These are phyloP conservation scores for Nicotiana tomentosiformis DNA, from an alignment of 257 asterid species.

Conservation along the genomic window DNA sequence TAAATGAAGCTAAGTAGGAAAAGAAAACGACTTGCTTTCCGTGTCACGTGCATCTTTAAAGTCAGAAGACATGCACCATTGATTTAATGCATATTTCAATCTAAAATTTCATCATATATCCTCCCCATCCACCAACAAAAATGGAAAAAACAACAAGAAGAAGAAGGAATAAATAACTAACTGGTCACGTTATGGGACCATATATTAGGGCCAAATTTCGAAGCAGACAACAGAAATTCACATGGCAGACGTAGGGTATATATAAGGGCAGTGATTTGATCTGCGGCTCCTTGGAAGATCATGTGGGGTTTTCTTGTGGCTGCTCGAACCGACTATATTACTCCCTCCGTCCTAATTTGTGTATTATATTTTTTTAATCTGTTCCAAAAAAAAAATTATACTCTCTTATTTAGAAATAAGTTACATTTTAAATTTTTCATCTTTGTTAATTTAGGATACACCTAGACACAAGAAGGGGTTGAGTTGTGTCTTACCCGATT, in stretches of 20 bases:
- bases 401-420: no score
- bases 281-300: neutral
- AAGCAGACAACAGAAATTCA: conserved; percentile 1
- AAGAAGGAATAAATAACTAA: neutral
- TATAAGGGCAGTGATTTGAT: neutral
- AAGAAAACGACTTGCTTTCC: neutral
- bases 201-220: neutral
- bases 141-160: neutral
- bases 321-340: neutral
- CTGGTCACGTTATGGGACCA: neutral
- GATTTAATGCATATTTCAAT: neutral
- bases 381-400: no score
- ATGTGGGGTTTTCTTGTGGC: neutral
- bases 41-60: neutral
- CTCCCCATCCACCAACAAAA: neutral
- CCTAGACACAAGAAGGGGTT: no score
- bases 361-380: no score
- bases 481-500: no score
- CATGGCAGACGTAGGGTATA: neutral
- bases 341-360: no score
- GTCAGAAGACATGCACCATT: neutral
- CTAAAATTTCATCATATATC: neutral
- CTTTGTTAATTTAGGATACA: no score
- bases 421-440: no score
- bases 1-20: neutral